Evolutionary conservation across 129 eudicot genomes (phyloP).

Genomic region (Centaurea solstitialis): DNA sequence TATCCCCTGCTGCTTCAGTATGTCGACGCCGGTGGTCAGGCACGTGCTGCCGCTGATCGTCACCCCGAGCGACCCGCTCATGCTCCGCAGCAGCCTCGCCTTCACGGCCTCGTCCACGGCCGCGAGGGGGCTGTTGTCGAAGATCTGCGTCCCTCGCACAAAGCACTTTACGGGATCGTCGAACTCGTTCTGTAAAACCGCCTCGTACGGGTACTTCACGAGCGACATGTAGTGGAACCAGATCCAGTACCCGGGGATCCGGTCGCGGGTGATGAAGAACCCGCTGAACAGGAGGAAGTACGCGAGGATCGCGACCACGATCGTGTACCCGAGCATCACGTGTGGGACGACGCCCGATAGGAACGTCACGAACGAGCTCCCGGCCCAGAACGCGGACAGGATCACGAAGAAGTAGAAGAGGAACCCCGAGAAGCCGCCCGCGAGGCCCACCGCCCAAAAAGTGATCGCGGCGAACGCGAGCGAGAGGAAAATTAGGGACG

Average conservation of each 20-base stretch:
- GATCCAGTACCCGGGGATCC: conserved; percentile 88
- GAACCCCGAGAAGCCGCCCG: conserved; percentile 74
- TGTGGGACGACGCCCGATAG: conserved; percentile 88
- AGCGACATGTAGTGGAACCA: conserved; percentile 93
- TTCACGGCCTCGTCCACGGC: conserved; percentile 59
- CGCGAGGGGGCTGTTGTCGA: conserved; percentile 80
- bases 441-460: conserved; percentile 87
- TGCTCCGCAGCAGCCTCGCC: conserved; percentile 48
- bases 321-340: conserved; percentile 96
- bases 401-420: conserved; percentile 73
- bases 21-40: conserved; percentile 75
- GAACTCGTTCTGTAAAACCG: conserved; percentile 79
- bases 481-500: conserved; percentile 62
- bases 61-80: conserved; percentile 71
- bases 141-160: conserved; percentile 76
- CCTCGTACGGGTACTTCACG: conserved; percentile 88
- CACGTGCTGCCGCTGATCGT: conserved; percentile 55
- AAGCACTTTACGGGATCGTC: conserved; percentile 68
- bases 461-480: conserved; percentile 70
- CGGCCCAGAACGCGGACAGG: conserved; percentile 90
- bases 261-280: conserved; percentile 82
- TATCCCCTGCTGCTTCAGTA: conserved; percentile 74
- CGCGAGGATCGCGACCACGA: conserved; percentile 89
- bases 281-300: conserved; percentile 85
- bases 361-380: conserved; percentile 86